Evolutionary conservation across 2,329 filamentous ascomycete genomes (phyloP).

Genomic region (Aspergillus pseudoglaucus): DNA sequence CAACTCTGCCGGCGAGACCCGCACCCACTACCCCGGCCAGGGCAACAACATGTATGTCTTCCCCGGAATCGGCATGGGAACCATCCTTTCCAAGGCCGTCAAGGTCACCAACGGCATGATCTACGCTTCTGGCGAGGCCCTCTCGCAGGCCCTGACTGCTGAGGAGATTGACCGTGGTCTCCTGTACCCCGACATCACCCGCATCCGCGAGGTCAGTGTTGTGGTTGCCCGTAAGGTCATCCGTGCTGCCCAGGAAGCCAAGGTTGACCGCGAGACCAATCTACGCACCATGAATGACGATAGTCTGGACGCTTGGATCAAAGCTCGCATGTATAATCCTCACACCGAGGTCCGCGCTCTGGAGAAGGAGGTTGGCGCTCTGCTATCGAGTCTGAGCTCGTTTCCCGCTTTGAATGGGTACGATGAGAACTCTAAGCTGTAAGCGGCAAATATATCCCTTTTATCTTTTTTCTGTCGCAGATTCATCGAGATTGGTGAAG

Average conservation of each 20-base stretch:
- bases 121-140: constrained; percentile 80
- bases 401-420: constrained; percentile 17
- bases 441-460: constrained; percentile 12
- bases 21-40: constrained; percentile 71
- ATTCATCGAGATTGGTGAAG: not conserved
- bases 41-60: constrained; percentile 87
- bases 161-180: constrained; percentile 78
- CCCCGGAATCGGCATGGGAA: constrained; percentile 88
- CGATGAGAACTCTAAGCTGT: constrained; percentile 30
- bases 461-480: not conserved
- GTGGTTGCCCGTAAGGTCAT: constrained; percentile 87
- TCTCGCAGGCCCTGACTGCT: constrained; percentile 69
- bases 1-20: constrained; percentile 49
- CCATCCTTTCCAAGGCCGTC: constrained; percentile 82
- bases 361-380: constrained; percentile 41
- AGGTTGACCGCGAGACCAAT: constrained; percentile 52
- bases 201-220: constrained; percentile 84
- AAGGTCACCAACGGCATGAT: constrained; percentile 93
- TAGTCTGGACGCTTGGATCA: constrained; percentile 43
- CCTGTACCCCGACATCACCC: constrained; percentile 84
- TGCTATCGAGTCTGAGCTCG: constrained; percentile 32
- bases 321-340: constrained; percentile 44
- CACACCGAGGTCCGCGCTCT: constrained; percentile 42
- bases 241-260: constrained; percentile 77
- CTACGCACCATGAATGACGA: constrained; percentile 39